Conservation (phyloP, 768 basidiomycete genomes). For the Boletus tylopilopsis region DNA sequence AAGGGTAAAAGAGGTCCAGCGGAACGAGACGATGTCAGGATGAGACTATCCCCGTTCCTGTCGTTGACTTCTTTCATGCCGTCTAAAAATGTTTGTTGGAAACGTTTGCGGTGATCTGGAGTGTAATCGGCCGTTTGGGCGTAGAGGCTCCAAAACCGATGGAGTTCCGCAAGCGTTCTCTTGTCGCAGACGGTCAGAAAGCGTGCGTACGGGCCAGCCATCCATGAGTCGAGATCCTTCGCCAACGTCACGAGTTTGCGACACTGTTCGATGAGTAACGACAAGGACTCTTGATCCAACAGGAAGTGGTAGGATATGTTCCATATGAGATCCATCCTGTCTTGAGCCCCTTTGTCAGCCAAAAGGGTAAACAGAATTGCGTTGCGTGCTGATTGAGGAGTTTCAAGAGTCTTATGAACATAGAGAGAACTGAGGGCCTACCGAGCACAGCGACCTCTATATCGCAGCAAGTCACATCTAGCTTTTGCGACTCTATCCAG, state of each 20-base stretch:
- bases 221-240: conserved; percentile 21
- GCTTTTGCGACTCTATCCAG: conserved; percentile 19
- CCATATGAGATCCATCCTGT: conserved; percentile 22
- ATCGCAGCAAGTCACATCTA: conserved; percentile 31
- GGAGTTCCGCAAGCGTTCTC: conserved; percentile 22
- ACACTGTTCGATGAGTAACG: conserved; percentile 28
- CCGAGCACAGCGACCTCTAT: conserved; percentile 29
- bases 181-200: conserved; percentile 23
- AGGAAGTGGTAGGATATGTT: conserved; percentile 31
- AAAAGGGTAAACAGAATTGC: conserved; percentile 27
- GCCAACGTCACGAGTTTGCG: conserved; percentile 19
- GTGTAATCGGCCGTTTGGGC: conserved; percentile 10
- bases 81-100: conserved; percentile 15
- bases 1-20: conserved; percentile 24
- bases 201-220: conserved; percentile 23
- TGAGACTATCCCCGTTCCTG: not conserved
- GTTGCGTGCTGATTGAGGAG: conserved; percentile 24
- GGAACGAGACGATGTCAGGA: conserved; percentile 21
- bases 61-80: conserved; percentile 18
- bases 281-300: conserved; percentile 21
- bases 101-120: conserved; percentile 5
- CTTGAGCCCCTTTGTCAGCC: conserved; percentile 19
- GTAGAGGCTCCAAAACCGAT: conserved; percentile 21
- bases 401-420: not conserved
- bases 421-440: conserved; percentile 4